Conservation (phyloP, 495 filamentous ascomycete genomes). For the Aspergillus sparsus region DNA sequence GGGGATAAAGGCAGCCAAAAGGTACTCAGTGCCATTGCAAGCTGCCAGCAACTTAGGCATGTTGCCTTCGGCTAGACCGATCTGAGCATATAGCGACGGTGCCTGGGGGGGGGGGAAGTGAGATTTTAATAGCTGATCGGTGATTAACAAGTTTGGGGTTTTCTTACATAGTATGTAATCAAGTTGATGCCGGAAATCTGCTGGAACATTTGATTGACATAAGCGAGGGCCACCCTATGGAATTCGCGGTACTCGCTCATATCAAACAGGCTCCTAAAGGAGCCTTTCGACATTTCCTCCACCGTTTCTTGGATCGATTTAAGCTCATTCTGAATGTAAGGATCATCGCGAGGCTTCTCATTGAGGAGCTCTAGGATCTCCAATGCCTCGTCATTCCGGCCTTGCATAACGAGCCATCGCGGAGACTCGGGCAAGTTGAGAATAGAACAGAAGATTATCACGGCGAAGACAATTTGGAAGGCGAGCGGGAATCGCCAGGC, state of each 20-base stretch:
- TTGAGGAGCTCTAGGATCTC: conserved; percentile 59
- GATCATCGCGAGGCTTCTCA: conserved; percentile 53
- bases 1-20: conserved; percentile 68
- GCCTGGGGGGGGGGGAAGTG: conserved; percentile 18
- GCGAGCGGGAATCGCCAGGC: conserved; percentile 77
- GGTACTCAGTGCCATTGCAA: conserved; percentile 73
- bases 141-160: neutral
- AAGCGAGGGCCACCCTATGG: conserved; percentile 68
- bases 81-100: conserved; percentile 32
- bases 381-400: conserved; percentile 60
- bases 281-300: conserved; percentile 67
- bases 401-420: conserved; percentile 69
- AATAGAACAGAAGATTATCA: conserved; percentile 59
- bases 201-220: conserved; percentile 78
- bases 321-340: conserved; percentile 63
- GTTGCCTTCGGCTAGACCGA: conserved; percentile 49
- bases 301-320: conserved; percentile 74
- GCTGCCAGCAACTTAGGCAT: conserved; percentile 52
- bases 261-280: conserved; percentile 68
- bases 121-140: conserved; percentile 30
- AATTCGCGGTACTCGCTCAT: conserved; percentile 73
- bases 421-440: conserved; percentile 68
- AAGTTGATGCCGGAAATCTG: conserved; percentile 77
- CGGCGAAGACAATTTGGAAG: conserved; percentile 65
- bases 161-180: conserved; percentile 65